phyloP scores from a whole-genome alignment of 257 asterid genomes.

The Solanum paucissectum region DNA sequence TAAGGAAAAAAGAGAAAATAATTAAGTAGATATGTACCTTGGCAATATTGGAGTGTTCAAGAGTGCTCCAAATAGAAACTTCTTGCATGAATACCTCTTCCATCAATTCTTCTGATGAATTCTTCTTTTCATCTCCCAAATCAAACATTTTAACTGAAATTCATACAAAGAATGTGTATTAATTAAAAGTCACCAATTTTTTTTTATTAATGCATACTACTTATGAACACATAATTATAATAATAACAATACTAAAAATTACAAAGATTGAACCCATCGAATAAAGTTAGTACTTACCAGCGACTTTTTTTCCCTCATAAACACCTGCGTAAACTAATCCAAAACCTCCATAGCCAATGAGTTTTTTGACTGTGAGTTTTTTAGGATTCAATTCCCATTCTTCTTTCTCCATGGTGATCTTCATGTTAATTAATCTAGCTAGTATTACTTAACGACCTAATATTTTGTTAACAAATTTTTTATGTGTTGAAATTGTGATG shows the following conservation, averaged over 20 bases:
- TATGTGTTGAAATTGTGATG: background rate
- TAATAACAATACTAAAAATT: background rate
- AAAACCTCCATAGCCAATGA: background rate
- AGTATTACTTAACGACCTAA: background rate
- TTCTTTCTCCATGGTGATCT: background rate
- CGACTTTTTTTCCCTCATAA: background rate
- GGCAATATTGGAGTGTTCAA: constrained; percentile 10
- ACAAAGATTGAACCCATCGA: background rate
- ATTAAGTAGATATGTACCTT: background rate
- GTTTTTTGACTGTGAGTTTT: background rate
- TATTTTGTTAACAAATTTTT: background rate
- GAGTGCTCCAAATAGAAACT: constrained; percentile 4
- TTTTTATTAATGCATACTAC: background rate
- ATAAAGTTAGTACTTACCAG: background rate
- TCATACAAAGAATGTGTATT: background rate
- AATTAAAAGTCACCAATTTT: background rate
- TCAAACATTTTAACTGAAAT: background rate
- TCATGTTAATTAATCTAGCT: background rate
- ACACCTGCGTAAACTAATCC: background rate
- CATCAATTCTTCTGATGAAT: background rate
- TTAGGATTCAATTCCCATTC: background rate
- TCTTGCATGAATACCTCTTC: background rate
- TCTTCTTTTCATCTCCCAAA: background rate
- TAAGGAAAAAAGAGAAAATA: background rate
- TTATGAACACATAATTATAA: background rate